Evolutionary conservation across 108 stramenopile species (phyloP).

Genomic region (Skeletonema potamos): DNA sequence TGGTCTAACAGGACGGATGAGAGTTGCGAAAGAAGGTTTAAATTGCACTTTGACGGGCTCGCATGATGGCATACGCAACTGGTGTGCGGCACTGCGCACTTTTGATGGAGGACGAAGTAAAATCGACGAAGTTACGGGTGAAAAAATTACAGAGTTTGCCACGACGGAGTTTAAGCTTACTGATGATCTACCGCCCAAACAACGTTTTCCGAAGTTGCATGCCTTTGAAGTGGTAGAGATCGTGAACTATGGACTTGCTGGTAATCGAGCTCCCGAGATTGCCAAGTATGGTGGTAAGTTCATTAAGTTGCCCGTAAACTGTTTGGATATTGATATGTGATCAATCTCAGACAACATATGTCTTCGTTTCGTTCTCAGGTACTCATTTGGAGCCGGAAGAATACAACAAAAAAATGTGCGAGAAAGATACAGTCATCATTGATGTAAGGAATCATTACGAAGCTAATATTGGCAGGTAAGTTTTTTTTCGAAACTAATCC

Average conservation of each 20-base stretch:
- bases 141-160: conserved; percentile 52
- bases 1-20: conserved; percentile 79
- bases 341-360: neutral
- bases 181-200: conserved; percentile 63
- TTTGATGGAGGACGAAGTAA: conserved; percentile 49
- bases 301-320: neutral
- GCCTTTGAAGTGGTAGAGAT: conserved; percentile 76
- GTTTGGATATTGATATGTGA: neutral
- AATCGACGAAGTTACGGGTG: conserved; percentile 13
- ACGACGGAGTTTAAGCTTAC: conserved; percentile 88
- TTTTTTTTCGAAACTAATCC: conserved; percentile 62
- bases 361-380: neutral
- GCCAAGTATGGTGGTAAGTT: conserved; percentile 55
- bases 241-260: conserved; percentile 87
- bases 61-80: conserved; percentile 47
- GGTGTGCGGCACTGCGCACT: conserved; percentile 59
- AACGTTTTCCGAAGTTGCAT: conserved; percentile 77
- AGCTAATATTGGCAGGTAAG: conserved; percentile 67
- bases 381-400: conserved; percentile 83
- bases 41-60: conserved; percentile 89
- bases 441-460: conserved; percentile 95
- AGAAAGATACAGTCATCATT: conserved; percentile 82
- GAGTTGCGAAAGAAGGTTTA: conserved; percentile 84
- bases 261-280: conserved; percentile 65
- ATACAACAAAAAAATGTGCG: conserved; percentile 77